Evolutionary conservation across 495 filamentous ascomycete genomes (phyloP), one percentile per base, ranked within the genome.

Genomic region (Podospora anserina): DNA sequence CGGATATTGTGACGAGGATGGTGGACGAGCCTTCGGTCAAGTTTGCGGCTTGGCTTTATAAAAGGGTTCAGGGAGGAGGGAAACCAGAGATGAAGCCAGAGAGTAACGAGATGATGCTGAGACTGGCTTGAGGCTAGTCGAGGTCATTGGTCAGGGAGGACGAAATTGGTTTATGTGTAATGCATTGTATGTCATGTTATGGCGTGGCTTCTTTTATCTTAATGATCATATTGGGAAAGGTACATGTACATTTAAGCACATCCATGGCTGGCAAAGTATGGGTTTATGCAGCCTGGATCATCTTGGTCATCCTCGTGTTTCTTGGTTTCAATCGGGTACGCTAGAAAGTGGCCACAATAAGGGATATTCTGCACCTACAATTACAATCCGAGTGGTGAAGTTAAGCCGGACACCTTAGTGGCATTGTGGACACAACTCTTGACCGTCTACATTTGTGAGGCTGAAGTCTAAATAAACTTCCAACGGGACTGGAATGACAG

Each of bases 1-100:
- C 86, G 4, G 85, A 88, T 49, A 61, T 88, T 1, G 78, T 83
- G 18, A 88, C 87, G 6, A 81, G 78, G 64, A 56, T 80, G 61
- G 75, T 89, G 55, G 87, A 89, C 69, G 83, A 86, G 70, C 87
- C 85, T 5, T 81, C 82, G 39, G 79, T 88, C 53, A 78, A 72
- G 57, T 82, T 88, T 66, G 70, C 83, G n/a, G 75, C 75, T 18
- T 88, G 86, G 86, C 63, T 84, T 54, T 88, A 88, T 69, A 77
- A 73, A 60, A 77, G 71, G 73, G 61, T 71, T 23, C 58, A 74
- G 18, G 70, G 69, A 18, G 70, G 59, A 0, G 67, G 64, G 9
- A 58, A n/a, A 27, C 28, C 58, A 26, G 68, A 74, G 32, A 32
- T 60, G 28, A 74, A 74, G 57, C 69, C 58, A 2, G 57, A 69